phyloP scores from a whole-genome alignment of 192 early-diverging fungal species.

The Tieghemiomyces parasiticus region DNA sequence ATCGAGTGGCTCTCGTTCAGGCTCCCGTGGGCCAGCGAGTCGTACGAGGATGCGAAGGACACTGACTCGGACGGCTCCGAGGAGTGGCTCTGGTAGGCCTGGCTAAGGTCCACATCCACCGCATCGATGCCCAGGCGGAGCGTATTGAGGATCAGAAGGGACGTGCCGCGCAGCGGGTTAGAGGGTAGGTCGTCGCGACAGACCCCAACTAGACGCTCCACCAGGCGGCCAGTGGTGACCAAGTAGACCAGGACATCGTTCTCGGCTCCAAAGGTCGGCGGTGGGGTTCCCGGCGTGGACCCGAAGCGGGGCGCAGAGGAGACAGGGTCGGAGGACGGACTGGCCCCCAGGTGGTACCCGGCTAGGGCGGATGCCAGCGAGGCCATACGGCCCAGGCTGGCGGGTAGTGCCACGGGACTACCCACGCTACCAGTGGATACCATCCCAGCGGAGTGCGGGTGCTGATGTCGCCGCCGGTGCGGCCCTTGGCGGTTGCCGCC shows the following conservation, averaged over 20 bases:
- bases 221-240: not conserved
- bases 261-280: not conserved
- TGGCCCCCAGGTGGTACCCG: not conserved
- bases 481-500: not conserved
- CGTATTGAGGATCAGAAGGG: constrained; percentile 8
- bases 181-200: not conserved
- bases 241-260: constrained; percentile 3
- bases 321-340: not conserved
- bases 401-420: not conserved
- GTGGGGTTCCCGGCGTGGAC: no score
- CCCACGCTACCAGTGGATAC: not conserved
- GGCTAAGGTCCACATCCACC: not conserved
- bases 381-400: not conserved
- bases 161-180: constrained; percentile 1
- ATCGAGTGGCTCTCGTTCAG: no score
- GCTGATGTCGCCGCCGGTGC: not conserved
- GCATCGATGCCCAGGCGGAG: not conserved
- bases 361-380: not conserved
- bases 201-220: not conserved
- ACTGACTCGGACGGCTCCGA: no score
- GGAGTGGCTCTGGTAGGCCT: not conserved
- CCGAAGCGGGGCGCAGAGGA: not conserved
- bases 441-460: not conserved
- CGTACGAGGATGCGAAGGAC: no score
- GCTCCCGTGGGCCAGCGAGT: no score